A percentile compares a stretch with the other conserved stretches of the same genome.
Conservation (phyloP, 192 early-diverging fungal genomes). For the Coemansia sp. region DNA sequence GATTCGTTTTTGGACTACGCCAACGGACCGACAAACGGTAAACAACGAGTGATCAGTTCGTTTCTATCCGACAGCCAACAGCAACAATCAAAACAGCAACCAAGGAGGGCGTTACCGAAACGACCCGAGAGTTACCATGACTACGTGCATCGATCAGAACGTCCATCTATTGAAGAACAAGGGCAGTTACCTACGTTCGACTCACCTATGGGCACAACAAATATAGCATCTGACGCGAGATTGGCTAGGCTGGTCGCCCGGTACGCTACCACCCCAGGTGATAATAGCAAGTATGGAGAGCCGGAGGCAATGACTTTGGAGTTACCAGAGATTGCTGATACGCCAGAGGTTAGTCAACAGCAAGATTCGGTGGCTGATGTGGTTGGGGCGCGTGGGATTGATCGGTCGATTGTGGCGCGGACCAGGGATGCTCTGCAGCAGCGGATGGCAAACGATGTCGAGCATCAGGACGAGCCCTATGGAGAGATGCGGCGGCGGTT, state of each 20-base stretch:
- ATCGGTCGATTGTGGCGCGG: slow-evolving; percentile 31
- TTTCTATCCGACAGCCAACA: background rate
- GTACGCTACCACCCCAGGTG: slow-evolving; percentile 16
- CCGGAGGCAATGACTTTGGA: slow-evolving; percentile 22
- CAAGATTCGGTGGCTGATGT: background rate
- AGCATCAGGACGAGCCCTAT: background rate
- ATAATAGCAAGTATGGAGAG: background rate
- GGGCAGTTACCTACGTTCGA: background rate
- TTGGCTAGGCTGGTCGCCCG: slow-evolving; percentile 36
- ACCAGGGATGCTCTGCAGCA: slow-evolving; percentile 32
- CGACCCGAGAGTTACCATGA: slow-evolving; percentile 39
- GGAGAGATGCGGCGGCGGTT: slow-evolving; percentile 19
- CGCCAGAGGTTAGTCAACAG: slow-evolving; percentile 18
- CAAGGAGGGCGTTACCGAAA: slow-evolving; percentile 3
- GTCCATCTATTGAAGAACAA: background rate
- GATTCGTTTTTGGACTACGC: slow-evolving; percentile 21
- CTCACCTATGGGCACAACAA: background rate
- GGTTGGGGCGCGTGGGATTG: background rate
- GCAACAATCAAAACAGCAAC: background rate
- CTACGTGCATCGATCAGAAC: background rate
- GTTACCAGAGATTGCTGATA: slow-evolving; percentile 21
- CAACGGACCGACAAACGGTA: background rate
- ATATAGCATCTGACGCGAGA: slow-evolving; percentile 6
- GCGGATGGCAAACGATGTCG: slow-evolving; percentile 14
- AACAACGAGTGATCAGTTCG: background rate